Evolutionary conservation across 495 filamentous ascomycete species (phyloP), one percentile per base, ranked within the genome.

Genomic region (Lasiosphaeria miniovina): DNA sequence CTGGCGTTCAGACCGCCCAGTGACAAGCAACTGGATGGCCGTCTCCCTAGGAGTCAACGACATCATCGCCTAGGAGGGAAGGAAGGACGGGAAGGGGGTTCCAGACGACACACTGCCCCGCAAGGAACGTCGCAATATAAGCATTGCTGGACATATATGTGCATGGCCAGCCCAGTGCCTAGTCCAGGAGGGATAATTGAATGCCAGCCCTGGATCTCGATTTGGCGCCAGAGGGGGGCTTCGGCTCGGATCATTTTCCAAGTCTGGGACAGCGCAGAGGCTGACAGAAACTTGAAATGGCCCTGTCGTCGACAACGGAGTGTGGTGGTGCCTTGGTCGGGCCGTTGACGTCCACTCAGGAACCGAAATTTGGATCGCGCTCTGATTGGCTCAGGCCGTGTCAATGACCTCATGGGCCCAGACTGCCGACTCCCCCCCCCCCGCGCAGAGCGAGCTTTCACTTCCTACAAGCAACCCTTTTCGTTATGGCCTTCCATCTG

Each of bases 31-130:
- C n/a, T n/a, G n/a, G n/a, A n/a, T n/a, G n/a, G n/a, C n/a, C 38
- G 38, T 41, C 38, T 14, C 14, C 38, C 8, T 41, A 8, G 8
- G 8, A 41, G 43, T 14, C 43, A 35, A 52, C 49, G 49, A 33
- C 49, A 52, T 34, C 49, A 52, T 35, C 31, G 34, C 34, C 49
- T 9, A 46, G 12, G 6, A 46, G 14, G 15, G 36, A 36, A 54
- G 36, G 12, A 11, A 14, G 36, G 15, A 24, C n/a, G 40, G 12
- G 17, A 34, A 55, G 54, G 54, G 55, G 52, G 50, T 55, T 52
- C 31, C 52, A 59, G 40, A 53, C 36, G 57, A 53, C 24, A 24
- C 24, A 24, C 24, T 24, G 24, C 24, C 24, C 24, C 24, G 24
- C 24, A 24, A 24, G 24, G 24, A 24, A 24, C 24, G 24, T 24